A percentile compares a stretch with the other conserved stretches of the same genome.
Conservation (phyloP, 1,284 basidiomycete species). For the Rhodotorula sp. region DNA sequence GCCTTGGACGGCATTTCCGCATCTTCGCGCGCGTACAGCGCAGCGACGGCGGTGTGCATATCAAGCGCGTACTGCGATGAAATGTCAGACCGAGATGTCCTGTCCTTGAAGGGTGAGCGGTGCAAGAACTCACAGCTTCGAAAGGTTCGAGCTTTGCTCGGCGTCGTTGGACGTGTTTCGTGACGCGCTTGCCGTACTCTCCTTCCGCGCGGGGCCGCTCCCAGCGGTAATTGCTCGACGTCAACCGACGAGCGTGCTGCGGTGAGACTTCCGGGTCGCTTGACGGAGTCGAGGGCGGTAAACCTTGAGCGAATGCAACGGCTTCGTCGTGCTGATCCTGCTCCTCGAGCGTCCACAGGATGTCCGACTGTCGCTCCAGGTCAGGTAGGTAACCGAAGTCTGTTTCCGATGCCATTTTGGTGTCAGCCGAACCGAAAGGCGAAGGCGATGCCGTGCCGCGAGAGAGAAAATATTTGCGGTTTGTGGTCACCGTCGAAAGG, state of each 20-base stretch:
- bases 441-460: too few relatives aligned
- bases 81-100: background rate
- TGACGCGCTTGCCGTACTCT: too few relatives aligned
- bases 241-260: background rate
- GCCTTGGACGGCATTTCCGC: background rate
- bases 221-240: too few relatives aligned
- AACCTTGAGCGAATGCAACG: background rate
- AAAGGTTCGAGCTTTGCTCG: too few relatives aligned
- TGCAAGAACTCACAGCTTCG: too few relatives aligned
- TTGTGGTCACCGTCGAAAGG: background rate
- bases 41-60: background rate
- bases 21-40: too few relatives aligned
- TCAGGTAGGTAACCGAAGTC: constrained; percentile 1
- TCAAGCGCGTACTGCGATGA: too few relatives aligned
- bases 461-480: background rate
- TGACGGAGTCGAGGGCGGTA: background rate
- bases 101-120: background rate
- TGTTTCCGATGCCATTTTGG: background rate
- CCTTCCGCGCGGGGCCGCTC: too few relatives aligned
- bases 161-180: too few relatives aligned
- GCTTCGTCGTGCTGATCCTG: constrained; percentile 2
- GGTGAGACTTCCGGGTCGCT: background rate
- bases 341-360: background rate
- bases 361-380: background rate
- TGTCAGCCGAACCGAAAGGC: too few relatives aligned